phyloP scores from a whole-genome alignment of 2,329 filamentous ascomycete genomes.

The Sporothrix pallida region DNA sequence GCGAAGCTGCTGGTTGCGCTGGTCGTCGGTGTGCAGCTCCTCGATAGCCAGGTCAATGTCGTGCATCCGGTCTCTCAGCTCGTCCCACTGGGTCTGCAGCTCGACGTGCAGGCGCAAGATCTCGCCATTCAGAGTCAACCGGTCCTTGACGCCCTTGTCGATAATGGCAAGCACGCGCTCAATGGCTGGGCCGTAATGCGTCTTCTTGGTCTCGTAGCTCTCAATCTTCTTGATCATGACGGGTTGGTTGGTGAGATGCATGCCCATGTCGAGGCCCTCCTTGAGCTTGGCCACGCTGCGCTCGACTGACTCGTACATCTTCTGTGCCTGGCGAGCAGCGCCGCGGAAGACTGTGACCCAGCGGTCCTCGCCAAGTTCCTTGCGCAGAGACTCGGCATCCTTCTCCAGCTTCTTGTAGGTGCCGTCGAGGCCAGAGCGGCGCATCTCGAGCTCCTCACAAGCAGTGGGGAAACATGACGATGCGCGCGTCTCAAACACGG shows the following conservation, averaged over 20 bases:
- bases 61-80: constrained; percentile 75
- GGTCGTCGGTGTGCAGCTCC: constrained; percentile 66
- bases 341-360: constrained; percentile 97
- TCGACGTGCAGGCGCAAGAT: constrained; percentile 85
- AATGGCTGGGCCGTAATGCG: constrained; percentile 91
- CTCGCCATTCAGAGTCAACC: constrained; percentile 96
- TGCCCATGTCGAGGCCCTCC: constrained; percentile 76
- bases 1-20: constrained; percentile 74
- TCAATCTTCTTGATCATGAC: constrained; percentile 82
- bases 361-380: constrained; percentile 91
- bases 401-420: constrained; percentile 86
- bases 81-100: constrained; percentile 80
- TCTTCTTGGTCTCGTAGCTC: constrained; percentile 92
- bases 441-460: constrained; percentile 83
- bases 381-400: constrained; percentile 85
- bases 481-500: constrained; percentile 81
- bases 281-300: constrained; percentile 82
- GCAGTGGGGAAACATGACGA: constrained; percentile 83
- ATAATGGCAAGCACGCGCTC: constrained; percentile 90
- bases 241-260: constrained; percentile 73
- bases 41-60: constrained; percentile 78
- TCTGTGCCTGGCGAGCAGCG: constrained; percentile 87
- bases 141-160: constrained; percentile 91
- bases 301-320: constrained; percentile 96
- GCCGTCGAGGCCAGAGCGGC: constrained; percentile 75